These are phyloP conservation scores for Pterocarpus santalinus DNA, from an alignment of 306 rosid species.

Conservation along the genomic window DNA sequence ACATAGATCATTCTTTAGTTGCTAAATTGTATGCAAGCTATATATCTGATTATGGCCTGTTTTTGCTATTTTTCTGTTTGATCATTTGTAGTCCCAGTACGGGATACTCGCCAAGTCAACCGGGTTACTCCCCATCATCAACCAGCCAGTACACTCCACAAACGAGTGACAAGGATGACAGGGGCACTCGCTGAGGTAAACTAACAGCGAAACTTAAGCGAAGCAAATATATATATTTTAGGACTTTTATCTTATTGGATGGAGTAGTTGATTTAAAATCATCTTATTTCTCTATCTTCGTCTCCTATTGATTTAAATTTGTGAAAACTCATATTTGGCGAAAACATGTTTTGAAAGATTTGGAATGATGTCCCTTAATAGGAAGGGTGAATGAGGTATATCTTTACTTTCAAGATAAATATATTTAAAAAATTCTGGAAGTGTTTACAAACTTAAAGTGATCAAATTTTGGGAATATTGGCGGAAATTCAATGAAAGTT, in stretches of 20 bases:
- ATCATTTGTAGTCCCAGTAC: slow-evolving; percentile 83
- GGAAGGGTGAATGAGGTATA: background rate
- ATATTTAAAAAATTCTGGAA: background rate
- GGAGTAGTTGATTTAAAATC: background rate
- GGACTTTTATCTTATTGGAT: too few relatives aligned
- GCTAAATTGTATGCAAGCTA: background rate
- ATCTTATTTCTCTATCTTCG: background rate
- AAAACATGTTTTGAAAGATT: slow-evolving; percentile 7
- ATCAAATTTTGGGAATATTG: background rate
- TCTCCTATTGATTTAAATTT: slow-evolving; percentile 11
- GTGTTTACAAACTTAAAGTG: background rate
- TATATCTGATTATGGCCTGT: slow-evolving; percentile 30
- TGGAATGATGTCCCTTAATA: background rate
- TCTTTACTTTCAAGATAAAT: slow-evolving; percentile 2
- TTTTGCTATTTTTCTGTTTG: slow-evolving; percentile 6
- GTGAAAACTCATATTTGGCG: slow-evolving; percentile 7
- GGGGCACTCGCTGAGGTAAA: slow-evolving; percentile 61
- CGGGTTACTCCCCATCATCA: slow-evolving; percentile 97
- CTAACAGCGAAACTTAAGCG: slow-evolving; percentile 27
- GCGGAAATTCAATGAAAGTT: background rate
- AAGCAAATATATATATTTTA: background rate
- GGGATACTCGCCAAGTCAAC: slow-evolving; percentile 98
- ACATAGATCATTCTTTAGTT: background rate
- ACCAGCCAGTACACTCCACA: slow-evolving; percentile 96
- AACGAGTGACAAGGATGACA: slow-evolving; percentile 76